Conservation (phyloP, 495 filamentous ascomycete species). For the Tuber magnatum region DNA sequence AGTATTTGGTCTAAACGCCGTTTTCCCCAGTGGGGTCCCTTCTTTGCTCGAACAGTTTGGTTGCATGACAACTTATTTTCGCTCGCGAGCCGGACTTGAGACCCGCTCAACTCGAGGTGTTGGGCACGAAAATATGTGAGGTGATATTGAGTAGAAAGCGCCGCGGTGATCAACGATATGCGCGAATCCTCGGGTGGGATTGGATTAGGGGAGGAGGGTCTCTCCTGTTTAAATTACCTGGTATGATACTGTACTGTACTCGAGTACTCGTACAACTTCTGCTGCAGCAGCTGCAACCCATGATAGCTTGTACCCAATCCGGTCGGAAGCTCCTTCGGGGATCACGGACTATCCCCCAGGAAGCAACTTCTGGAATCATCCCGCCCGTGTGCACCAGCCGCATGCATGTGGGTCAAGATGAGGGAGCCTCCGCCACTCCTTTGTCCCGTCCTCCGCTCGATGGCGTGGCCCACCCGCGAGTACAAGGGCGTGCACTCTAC, state of each 20-base stretch:
- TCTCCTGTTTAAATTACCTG: not conserved
- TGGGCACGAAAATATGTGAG: not conserved
- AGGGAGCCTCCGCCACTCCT: not conserved
- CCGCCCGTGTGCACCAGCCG: not conserved
- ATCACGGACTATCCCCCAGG: not conserved
- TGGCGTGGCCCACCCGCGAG: not conserved
- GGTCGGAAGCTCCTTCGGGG: not conserved
- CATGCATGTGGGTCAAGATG: not conserved
- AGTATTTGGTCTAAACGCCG: not conserved
- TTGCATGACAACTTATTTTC: not conserved
- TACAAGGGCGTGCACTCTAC: too few species aligned
- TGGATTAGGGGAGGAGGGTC: not conserved
- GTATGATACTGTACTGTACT: too few species aligned
- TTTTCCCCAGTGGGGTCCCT: not conserved
- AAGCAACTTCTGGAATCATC: not conserved
- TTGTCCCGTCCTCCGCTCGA: not conserved
- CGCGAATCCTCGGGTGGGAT: not conserved
- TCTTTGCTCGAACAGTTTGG: not conserved
- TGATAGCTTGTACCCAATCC: not conserved
- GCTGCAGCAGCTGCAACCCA: not conserved
- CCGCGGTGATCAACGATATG: not conserved
- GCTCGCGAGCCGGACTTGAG: not conserved
- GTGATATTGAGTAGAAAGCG: not conserved
- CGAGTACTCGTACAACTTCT: not conserved
- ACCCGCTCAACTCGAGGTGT: not conserved